Evolutionary conservation across 202 grass and related monocot genomes (phyloP).

Genomic region (Carex arenaria): DNA sequence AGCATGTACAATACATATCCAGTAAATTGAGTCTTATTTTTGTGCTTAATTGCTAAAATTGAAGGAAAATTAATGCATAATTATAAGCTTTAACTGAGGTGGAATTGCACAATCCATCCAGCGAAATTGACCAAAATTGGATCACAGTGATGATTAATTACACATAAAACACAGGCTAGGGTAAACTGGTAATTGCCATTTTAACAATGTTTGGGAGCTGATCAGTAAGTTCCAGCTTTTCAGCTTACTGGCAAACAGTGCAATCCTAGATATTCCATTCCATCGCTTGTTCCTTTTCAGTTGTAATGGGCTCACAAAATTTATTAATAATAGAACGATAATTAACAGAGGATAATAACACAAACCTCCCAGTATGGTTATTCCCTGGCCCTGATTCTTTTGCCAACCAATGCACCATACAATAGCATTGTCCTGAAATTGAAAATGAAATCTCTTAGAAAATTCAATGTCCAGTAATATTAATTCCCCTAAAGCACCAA

Average conservation of each 20-base stretch:
- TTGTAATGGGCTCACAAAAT: neutral
- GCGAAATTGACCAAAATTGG: neutral
- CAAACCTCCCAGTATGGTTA: slow-evolving; percentile 92
- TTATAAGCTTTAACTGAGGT: neutral
- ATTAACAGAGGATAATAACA: neutral
- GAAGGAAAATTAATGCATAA: neutral
- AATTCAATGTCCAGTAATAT: slow-evolving; percentile 16
- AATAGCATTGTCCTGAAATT: slow-evolving; percentile 58
- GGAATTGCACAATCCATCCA: neutral
- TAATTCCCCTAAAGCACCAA: neutral
- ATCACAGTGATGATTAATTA: neutral
- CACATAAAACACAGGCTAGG: neutral
- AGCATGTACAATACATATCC: neutral
- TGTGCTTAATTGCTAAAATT: neutral
- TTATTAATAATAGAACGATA: neutral
- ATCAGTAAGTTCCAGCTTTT: slow-evolving; percentile 2
- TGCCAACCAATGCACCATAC: slow-evolving; percentile 98
- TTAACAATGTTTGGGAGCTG: neutral
- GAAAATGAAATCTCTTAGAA: slow-evolving; percentile 13
- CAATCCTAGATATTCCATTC: neutral
- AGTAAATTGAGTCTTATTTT: neutral
- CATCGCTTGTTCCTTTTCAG: neutral
- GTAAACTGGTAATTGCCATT: neutral
- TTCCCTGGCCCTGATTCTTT: slow-evolving; percentile 72
- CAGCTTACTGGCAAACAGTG: neutral